These are phyloP conservation scores for Talaromyces sp. DNA, from an alignment of 2,329 filamentous ascomycete genomes.

Conservation along the genomic window DNA sequence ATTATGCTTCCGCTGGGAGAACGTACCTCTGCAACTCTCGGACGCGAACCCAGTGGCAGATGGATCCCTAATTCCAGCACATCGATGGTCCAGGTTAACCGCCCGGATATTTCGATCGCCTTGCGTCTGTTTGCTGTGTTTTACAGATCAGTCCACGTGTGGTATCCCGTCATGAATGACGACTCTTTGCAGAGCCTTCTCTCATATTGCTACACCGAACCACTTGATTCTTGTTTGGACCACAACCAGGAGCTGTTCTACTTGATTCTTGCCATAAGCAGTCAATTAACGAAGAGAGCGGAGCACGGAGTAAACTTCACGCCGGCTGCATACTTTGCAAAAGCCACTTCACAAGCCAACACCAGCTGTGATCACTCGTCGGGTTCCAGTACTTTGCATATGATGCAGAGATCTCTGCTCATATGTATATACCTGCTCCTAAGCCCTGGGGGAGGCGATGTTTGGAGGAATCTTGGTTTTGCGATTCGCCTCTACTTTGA, in stretches of 20 bases:
- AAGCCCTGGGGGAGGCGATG: slow-evolving; percentile 2
- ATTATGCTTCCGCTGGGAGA: slow-evolving; percentile 3
- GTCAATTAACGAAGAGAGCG: slow-evolving; percentile 6
- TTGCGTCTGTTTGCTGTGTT: slow-evolving; percentile 3
- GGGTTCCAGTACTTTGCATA: slow-evolving; percentile 6
- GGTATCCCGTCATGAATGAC: slow-evolving; percentile 6
- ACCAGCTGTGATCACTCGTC: slow-evolving; percentile 6
- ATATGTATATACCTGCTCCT: slow-evolving; percentile 5
- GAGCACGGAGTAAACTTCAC: neutral
- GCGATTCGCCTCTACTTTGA: slow-evolving; percentile 8
- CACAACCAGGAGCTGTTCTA: slow-evolving; percentile 7
- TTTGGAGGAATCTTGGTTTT: slow-evolving; percentile 7
- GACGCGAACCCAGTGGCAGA: slow-evolving; percentile 1
- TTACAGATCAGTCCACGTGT: slow-evolving; percentile 8
- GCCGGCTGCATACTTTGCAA: slow-evolving; percentile 3
- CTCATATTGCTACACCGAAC: slow-evolving; percentile 7
- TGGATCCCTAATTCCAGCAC: neutral
- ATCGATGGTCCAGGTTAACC: neutral
- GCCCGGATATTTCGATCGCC: neutral
- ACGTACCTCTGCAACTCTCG: neutral
- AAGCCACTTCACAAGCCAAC: slow-evolving; percentile 4
- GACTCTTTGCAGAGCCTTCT: neutral
- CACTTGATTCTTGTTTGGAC: neutral
- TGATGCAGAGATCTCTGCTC: slow-evolving; percentile 6
- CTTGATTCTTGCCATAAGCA: slow-evolving; percentile 7